phyloP scores from a whole-genome alignment of 768 basidiomycete genomes.

The Suillus cothurnatus region DNA sequence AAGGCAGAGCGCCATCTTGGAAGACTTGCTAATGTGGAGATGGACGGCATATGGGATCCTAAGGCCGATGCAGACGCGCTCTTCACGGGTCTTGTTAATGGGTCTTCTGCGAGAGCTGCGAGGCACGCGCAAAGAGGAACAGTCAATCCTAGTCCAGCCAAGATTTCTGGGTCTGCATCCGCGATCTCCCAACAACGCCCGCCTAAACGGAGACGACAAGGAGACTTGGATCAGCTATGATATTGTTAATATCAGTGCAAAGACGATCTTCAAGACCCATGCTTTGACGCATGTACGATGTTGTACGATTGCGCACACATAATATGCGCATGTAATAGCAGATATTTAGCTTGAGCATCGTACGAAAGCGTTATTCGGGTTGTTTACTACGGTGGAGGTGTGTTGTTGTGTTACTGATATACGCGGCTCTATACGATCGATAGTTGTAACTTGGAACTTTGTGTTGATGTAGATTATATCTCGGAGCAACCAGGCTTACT shows the following conservation, averaged over 20 bases:
- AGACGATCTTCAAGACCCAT: neutral
- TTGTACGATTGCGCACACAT: neutral
- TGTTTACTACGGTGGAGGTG: neutral
- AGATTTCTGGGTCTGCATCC: neutral
- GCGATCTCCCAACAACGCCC: neutral
- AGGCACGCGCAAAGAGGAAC: neutral
- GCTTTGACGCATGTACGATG: neutral
- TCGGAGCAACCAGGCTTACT: neutral
- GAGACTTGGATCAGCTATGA: neutral
- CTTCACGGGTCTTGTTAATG: conserved; percentile 1
- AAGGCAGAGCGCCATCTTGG: conserved; percentile 12
- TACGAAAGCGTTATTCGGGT: neutral
- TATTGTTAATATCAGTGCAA: neutral
- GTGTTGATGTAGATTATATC: neutral
- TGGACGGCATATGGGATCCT: conserved; percentile 13
- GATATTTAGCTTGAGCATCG: neutral
- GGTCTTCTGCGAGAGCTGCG: conserved; percentile 2
- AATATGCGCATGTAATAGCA: neutral
- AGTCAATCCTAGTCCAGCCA: neutral
- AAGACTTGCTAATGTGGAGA: conserved; percentile 13
- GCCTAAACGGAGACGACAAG: conserved; percentile 2
- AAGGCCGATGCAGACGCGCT: conserved; percentile 9
- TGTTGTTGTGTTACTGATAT: neutral
- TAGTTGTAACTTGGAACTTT: neutral
- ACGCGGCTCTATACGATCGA: neutral